These are phyloP conservation scores for Puccinia hordei DNA, from an alignment of 1,284 basidiomycete genomes.

Conservation along the genomic window DNA sequence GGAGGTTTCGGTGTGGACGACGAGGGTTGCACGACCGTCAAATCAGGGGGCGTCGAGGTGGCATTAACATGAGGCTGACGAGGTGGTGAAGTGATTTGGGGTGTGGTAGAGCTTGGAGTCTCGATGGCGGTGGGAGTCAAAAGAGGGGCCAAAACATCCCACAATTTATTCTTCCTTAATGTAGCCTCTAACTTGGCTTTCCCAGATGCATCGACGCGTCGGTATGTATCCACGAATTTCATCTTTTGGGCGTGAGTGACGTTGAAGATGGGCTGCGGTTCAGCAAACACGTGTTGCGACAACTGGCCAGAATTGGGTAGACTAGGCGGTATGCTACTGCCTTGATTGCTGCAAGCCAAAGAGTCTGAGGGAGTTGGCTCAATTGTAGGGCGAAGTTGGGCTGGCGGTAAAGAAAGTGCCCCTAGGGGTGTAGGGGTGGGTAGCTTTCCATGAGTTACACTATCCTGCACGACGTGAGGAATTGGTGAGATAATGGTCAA, in stretches of 20 bases:
- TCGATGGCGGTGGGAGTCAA: background rate
- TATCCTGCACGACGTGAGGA: background rate
- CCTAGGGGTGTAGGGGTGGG: background rate
- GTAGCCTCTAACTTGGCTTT: constrained; percentile 26
- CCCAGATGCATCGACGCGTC: constrained; percentile 2
- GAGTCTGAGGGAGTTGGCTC: background rate
- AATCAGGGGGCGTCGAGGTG: background rate
- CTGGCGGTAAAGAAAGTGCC: background rate
- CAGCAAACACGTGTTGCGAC: background rate
- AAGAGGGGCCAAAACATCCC: constrained; percentile 12
- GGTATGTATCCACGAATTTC: constrained; percentile 27
- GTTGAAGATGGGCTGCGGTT: background rate
- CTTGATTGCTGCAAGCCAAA: background rate
- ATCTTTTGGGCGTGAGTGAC: constrained; percentile 37
- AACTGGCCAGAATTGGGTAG: background rate
- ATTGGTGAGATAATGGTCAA: background rate
- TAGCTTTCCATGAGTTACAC: background rate
- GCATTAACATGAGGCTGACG: background rate
- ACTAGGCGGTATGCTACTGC: background rate
- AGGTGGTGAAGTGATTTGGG: background rate
- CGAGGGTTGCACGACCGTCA: background rate
- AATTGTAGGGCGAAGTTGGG: background rate
- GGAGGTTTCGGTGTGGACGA: background rate
- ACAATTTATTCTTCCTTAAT: constrained; percentile 9
- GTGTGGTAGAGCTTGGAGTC: background rate